Evolutionary conservation across 2,329 filamentous ascomycete genomes (phyloP).

Genomic region (Xylariaceae sp.): DNA sequence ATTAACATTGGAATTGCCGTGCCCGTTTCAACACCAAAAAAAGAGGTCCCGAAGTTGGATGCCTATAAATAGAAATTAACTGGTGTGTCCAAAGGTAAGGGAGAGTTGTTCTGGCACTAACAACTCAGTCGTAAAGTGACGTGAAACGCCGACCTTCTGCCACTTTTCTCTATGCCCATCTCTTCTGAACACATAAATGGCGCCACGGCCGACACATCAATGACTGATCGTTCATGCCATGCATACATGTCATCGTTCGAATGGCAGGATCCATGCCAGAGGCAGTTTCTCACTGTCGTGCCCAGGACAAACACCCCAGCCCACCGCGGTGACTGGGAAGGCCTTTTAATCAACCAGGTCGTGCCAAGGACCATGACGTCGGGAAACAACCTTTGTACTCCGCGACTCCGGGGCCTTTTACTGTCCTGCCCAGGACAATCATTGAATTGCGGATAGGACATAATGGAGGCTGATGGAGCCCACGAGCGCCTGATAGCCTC

Average conservation of each 20-base stretch:
- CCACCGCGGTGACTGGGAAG: neutral
- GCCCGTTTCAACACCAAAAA: neutral
- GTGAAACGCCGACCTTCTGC: neutral
- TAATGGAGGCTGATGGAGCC: no score
- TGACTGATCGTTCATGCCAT: neutral
- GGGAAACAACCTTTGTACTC: slow-evolving; percentile 3
- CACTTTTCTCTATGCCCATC: neutral
- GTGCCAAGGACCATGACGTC: slow-evolving; percentile 14
- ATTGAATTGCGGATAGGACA: no score
- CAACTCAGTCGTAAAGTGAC: neutral
- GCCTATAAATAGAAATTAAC: neutral
- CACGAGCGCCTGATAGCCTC: no score
- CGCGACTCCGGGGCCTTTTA: slow-evolving; percentile 30
- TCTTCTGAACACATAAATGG: neutral
- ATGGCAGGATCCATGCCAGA: slow-evolving; percentile 6
- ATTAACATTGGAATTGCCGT: neutral
- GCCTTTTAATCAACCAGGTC: slow-evolving; percentile 13
- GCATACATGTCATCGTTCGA: slow-evolving; percentile 1
- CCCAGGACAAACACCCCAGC: slow-evolving; percentile 18
- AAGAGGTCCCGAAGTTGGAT: neutral
- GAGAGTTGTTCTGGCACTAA: neutral
- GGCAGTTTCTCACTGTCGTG: slow-evolving; percentile 22
- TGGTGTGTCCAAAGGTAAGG: neutral
- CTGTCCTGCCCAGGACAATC: slow-evolving; percentile 40
- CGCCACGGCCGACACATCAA: neutral